Conservation (phyloP, 805 yeast genomes). For the Hemisphaericaspora nanyangensis region DNA sequence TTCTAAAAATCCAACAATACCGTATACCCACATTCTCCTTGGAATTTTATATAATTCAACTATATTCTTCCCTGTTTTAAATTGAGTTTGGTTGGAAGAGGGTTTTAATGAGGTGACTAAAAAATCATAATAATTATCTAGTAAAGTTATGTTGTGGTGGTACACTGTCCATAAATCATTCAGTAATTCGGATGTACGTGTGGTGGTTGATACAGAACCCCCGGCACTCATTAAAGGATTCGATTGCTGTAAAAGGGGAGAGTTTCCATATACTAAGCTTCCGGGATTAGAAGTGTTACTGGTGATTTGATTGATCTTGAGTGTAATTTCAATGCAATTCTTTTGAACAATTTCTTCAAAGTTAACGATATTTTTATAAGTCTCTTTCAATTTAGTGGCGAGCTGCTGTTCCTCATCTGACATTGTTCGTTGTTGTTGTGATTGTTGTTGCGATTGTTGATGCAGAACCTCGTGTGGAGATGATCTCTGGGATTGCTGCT, state of each 20-base stretch:
- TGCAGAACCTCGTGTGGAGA: slow-evolving; percentile 9
- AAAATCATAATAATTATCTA: slow-evolving; percentile 72
- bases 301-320: slow-evolving; percentile 41
- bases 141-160: slow-evolving; percentile 58
- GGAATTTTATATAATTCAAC: slow-evolving; percentile 76
- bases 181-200: slow-evolving; percentile 45
- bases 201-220: slow-evolving; percentile 13
- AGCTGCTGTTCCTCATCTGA: slow-evolving; percentile 62
- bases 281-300: slow-evolving; percentile 28
- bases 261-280: slow-evolving; percentile 9
- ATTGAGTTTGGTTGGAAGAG: slow-evolving; percentile 42
- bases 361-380: slow-evolving; percentile 65
- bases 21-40: slow-evolving; percentile 81
- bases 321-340: slow-evolving; percentile 57
- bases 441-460: slow-evolving; percentile 10
- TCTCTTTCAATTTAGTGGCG: slow-evolving; percentile 69
- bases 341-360: slow-evolving; percentile 68
- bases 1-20: slow-evolving; percentile 75
- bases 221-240: slow-evolving; percentile 8
- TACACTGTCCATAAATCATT: slow-evolving; percentile 70
- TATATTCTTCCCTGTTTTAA: slow-evolving; percentile 72
- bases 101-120: slow-evolving; percentile 68
- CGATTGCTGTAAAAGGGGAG: slow-evolving; percentile 9
- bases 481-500: slow-evolving; percentile 8
- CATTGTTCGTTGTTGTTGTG: slow-evolving; percentile 27